Evolutionary conservation across 805 yeast species (phyloP).

Genomic region (Cyberlindnera xylosilytica): DNA sequence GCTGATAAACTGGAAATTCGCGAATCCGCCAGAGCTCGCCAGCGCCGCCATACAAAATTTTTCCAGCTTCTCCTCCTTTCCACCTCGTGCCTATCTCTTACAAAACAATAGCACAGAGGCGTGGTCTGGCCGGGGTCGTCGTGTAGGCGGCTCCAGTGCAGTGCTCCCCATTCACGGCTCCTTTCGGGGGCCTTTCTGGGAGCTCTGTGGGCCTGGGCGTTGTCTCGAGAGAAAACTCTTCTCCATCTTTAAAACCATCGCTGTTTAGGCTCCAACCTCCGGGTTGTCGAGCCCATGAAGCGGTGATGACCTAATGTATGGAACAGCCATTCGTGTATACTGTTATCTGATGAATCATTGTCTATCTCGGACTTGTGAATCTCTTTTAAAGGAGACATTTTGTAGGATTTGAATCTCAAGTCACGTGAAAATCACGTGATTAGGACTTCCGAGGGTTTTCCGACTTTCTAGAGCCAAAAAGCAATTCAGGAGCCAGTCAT

Average conservation of each 20-base stretch:
- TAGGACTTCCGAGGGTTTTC: neutral
- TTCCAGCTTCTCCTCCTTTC: neutral
- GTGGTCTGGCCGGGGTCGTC: neutral
- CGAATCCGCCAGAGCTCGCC: neutral
- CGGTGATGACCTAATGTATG: conserved; percentile 94
- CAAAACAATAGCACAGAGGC: neutral
- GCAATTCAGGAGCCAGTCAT: neutral
- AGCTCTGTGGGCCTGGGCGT: conserved; percentile 9
- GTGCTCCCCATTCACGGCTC: no score
- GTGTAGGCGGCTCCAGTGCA: no score
- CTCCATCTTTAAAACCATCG: conserved; percentile 86
- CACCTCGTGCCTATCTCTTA: neutral
- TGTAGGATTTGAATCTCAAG: no score
- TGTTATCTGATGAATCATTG: no score
- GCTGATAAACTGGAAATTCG: no score
- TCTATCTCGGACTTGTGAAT: no score
- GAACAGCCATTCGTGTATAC: conserved; percentile 42
- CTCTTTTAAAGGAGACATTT: no score
- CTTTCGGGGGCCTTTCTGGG: no score
- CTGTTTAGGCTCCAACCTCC: conserved; percentile 82
- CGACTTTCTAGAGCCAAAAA: neutral
- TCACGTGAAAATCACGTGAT: no score
- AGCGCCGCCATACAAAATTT: neutral
- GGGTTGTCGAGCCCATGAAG: conserved; percentile 75
- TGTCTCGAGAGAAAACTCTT: conserved; percentile 10